These are phyloP conservation scores for Hypoxylon lienhwacheense DNA, from an alignment of 495 filamentous ascomycete genomes.

Conservation along the genomic window DNA sequence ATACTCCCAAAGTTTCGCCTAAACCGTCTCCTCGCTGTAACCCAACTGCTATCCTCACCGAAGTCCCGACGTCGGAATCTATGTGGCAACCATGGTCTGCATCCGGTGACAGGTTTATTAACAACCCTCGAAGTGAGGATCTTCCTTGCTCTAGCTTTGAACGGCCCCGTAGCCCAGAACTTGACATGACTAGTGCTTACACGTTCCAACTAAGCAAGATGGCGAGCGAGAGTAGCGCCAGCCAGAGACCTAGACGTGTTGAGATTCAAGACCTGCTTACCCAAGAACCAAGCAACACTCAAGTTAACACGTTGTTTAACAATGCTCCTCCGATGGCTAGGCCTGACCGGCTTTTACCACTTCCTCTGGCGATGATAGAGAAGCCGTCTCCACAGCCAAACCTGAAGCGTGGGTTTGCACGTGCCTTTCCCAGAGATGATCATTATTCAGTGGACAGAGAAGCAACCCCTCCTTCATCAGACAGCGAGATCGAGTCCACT, in stretches of 20 bases:
- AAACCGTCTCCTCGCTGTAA: neutral
- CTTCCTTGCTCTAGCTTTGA: slow-evolving; percentile 1
- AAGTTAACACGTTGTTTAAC: neutral
- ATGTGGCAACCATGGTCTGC: slow-evolving; percentile 20
- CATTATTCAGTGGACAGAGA: neutral
- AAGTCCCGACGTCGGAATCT: slow-evolving; percentile 16
- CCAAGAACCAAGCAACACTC: slow-evolving; percentile 13
- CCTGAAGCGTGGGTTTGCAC: slow-evolving; percentile 23
- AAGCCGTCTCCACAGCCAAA: neutral
- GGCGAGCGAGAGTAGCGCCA: slow-evolving; percentile 13
- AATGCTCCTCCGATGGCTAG: neutral
- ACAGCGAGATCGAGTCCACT: neutral
- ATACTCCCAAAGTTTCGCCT: neutral
- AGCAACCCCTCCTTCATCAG: neutral
- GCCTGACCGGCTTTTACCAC: neutral
- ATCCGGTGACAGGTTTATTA: slow-evolving; percentile 37
- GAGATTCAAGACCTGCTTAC: slow-evolving; percentile 31
- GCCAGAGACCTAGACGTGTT: slow-evolving; percentile 20
- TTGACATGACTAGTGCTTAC: slow-evolving; percentile 48
- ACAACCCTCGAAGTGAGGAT: slow-evolving; percentile 32
- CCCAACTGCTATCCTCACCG: slow-evolving; percentile 6
- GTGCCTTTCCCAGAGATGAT: slow-evolving; percentile 14
- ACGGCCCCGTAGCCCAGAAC: slow-evolving; percentile 25
- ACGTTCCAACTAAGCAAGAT: slow-evolving; percentile 43
- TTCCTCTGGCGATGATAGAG: neutral